phyloP scores from a whole-genome alignment of 208 protist species.

The Crithidia bombi region DNA sequence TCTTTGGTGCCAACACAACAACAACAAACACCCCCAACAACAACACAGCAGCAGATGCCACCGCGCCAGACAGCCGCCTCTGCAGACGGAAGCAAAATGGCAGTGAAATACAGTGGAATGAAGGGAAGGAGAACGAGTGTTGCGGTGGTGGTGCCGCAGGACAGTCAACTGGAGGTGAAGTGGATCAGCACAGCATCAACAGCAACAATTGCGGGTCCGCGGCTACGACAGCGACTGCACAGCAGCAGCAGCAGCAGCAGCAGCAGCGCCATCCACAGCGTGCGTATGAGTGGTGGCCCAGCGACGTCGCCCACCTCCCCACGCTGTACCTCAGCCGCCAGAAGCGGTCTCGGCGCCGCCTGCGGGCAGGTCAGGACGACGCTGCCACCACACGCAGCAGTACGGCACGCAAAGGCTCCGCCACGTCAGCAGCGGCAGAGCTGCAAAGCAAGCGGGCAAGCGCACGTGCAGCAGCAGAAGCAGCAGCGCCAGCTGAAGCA shows the following conservation, averaged over 20 bases:
- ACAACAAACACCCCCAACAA: not conserved
- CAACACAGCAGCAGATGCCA: not conserved
- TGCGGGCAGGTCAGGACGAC: conserved; percentile 13
- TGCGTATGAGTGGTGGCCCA: conserved; percentile 9
- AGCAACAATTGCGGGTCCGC: not conserved
- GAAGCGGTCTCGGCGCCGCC: conserved; percentile 20
- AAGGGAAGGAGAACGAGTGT: not conserved
- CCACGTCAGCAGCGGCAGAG: conserved; percentile 35
- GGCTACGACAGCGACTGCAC: not conserved
- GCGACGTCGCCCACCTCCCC: conserved; percentile 16
- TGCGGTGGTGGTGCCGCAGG: not conserved
- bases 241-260: no score
- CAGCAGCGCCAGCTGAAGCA: not conserved
- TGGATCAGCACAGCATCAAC: not conserved
- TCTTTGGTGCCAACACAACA: conserved; percentile 17
- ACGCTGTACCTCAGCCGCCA: conserved; percentile 27
- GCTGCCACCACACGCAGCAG: conserved; percentile 29
- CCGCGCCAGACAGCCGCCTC: not conserved
- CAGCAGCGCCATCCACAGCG: not conserved
- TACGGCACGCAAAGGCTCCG: conserved; percentile 20
- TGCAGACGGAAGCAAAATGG: no score
- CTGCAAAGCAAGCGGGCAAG: conserved; percentile 11
- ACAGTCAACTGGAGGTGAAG: not conserved
- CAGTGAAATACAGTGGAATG: not conserved
- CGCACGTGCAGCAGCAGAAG: not conserved